These are phyloP conservation scores for Globisporangium orthogonon DNA, from an alignment of 352 stramenopile genomes.

Conservation along the genomic window DNA sequence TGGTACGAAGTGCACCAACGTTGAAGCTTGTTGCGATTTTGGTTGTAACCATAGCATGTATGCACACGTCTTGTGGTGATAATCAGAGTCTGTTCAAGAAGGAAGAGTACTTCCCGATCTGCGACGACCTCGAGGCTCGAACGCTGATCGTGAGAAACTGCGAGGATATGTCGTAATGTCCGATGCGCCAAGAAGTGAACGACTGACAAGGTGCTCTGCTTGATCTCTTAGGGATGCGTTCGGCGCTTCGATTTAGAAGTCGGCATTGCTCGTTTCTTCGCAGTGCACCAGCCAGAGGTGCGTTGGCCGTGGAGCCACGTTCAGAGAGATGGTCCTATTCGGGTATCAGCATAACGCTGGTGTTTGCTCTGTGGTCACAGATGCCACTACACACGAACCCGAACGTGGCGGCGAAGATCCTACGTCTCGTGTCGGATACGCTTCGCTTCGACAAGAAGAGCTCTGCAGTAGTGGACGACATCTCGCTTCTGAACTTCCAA, in stretches of 20 bases:
- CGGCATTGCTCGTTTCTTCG: constrained; percentile 67
- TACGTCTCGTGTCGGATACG: constrained; percentile 68
- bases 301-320: neutral
- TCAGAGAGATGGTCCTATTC: neutral
- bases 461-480: constrained; percentile 49
- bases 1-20: constrained; percentile 25
- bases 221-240: constrained; percentile 38
- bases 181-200: too few species aligned
- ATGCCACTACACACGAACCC: constrained; percentile 52
- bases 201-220: neutral
- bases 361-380: constrained; percentile 12
- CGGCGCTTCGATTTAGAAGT: constrained; percentile 75
- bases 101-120: constrained; percentile 78
- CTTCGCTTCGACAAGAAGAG: constrained; percentile 64
- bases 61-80: neutral
- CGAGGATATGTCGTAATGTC: neutral
- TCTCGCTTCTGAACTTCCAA: constrained; percentile 69
- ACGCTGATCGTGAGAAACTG: constrained; percentile 38
- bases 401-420: constrained; percentile 57
- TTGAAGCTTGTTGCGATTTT: neutral
- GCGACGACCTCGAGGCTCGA: constrained; percentile 43
- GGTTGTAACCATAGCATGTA: neutral
- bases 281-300: constrained; percentile 55
- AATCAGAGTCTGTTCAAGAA: constrained; percentile 63
- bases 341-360: too few species aligned